phyloP scores from a whole-genome alignment of 305 asterid genomes.

The Fraxinus dipetala region DNA sequence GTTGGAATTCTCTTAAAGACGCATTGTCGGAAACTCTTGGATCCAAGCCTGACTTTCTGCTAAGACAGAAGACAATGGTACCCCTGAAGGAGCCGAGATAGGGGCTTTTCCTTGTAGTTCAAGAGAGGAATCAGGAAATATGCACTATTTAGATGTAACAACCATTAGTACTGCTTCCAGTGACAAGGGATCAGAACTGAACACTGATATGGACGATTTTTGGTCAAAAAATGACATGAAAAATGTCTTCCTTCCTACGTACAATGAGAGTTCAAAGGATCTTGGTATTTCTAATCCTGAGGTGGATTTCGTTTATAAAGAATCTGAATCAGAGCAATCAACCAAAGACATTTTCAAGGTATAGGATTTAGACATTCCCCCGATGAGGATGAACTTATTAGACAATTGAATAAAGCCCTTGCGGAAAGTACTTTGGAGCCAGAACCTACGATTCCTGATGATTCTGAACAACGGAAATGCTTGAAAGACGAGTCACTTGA shows the following conservation, averaged over 20 bases:
- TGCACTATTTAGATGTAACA: constrained; percentile 17
- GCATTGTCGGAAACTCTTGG: constrained; percentile 34
- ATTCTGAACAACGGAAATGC: constrained; percentile 25
- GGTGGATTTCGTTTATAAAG: constrained; percentile 33
- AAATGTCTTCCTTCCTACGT: constrained; percentile 53
- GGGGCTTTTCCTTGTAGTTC: constrained; percentile 17
- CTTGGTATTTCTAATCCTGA: constrained; percentile 34
- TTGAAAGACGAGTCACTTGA: constrained; percentile 33
- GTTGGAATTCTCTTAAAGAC: constrained; percentile 43
- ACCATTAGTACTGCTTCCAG: constrained; percentile 18
- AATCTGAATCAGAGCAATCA: constrained; percentile 33
- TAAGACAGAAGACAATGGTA: neutral
- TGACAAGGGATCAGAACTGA: constrained; percentile 21
- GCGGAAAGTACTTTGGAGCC: constrained; percentile 31
- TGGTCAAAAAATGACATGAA: constrained; percentile 38
- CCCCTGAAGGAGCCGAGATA: constrained; percentile 17
- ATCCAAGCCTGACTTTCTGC: constrained; percentile 17
- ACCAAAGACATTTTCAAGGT: constrained; percentile 57
- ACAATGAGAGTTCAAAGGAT: constrained; percentile 37
- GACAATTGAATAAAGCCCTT: constrained; percentile 49
- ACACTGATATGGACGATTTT: constrained; percentile 22
- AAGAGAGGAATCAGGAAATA: constrained; percentile 5
- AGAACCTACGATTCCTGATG: constrained; percentile 28
- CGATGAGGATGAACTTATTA: constrained; percentile 49
- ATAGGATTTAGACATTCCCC: constrained; percentile 60